Evolutionary conservation across 2,329 filamentous ascomycete genomes (phyloP), one percentile per base, ranked within the genome.

Genomic region (Grosmannia penicillata): DNA sequence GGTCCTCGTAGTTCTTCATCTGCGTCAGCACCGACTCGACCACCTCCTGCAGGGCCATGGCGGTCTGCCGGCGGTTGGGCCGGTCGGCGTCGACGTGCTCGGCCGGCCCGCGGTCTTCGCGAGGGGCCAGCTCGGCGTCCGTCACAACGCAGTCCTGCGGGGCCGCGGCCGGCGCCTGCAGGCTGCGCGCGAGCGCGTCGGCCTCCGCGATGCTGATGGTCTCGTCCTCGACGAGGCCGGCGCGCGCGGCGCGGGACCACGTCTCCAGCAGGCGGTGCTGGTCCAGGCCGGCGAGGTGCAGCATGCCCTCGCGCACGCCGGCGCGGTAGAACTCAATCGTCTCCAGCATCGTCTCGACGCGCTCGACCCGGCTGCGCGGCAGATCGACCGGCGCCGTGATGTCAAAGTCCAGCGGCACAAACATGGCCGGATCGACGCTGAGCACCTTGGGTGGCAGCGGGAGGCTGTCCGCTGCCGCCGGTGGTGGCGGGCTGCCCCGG

Each of bases 251-350:
- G 21, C 8, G 34, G 36, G 48, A 44, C 8, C 26, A 29, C 11
- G 19, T 37, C 10, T 44, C 44, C 3, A 56, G 29, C 22, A 55
- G 48, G 13, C 56, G 55, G 19, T 39, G 41, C 39, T 52, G 52
- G 44, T 60, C 57, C 17, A 55, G 51, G 34, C 52, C 47, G 27
- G 57, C 54, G 34, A 59, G 50, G 42, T 51, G 51, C 22, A 52
- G 27, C 18, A 59, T 41, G 32, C 57, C 58, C 18, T 52, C 47
- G 22, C 48, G 48, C 17, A 59, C 53, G 13, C 47, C 53, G 2
- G 40, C 40, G 11, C 47, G 47, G 37, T 57, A 51, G 37, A 47
- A 46, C 24, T 59, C 55, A 26, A 59, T 41, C 24, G 48, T 53
- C 24, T 51, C 41, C 10, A 56, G 43, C 30, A 54, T 52, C 23